Percentiles rank a stretch among this genome's conserved stretches.
phyloP scores from a whole-genome alignment of 2,329 filamentous ascomycete species.

The Pseudogymnoascus sp. region DNA sequence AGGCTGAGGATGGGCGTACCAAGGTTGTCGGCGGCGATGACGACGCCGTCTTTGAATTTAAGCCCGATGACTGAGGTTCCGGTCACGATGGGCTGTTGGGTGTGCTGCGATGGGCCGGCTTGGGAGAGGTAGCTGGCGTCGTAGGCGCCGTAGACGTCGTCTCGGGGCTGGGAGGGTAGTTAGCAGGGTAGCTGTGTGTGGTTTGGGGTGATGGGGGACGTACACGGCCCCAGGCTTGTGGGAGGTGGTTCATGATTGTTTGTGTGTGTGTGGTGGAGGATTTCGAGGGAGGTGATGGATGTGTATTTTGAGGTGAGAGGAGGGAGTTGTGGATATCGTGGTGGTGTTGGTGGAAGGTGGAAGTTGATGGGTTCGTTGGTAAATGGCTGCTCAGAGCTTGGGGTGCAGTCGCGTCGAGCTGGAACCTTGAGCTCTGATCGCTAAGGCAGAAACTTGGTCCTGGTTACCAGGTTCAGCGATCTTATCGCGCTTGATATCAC shows the following conservation, averaged over 20 bases:
- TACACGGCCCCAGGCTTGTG: conserved; percentile 66
- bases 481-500: conserved; percentile 3
- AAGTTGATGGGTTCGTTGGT: background rate
- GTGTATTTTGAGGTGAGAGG: conserved; percentile 5
- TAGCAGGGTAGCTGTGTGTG: conserved; percentile 25
- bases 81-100: conserved; percentile 87
- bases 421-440: conserved; percentile 7
- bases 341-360: background rate
- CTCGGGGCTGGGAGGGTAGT: conserved; percentile 63
- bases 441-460: background rate
- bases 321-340: background rate
- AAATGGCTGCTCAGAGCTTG: conserved; percentile 2
- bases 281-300: conserved; percentile 9
- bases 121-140: conserved; percentile 72
- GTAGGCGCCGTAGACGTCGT: conserved; percentile 94
- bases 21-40: conserved; percentile 94
- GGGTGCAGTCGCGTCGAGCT: conserved; percentile 9
- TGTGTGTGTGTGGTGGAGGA: conserved; percentile 8
- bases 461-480: background rate
- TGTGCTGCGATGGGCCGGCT: conserved; percentile 69
- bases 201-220: conserved; percentile 26
- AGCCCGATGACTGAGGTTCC: conserved; percentile 91
- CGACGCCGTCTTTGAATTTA: conserved; percentile 94
- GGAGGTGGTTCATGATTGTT: conserved; percentile 58
- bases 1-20: conserved; percentile 45